Percentiles rank a stretch among this genome's conserved stretches.
Evolutionary conservation across 352 stramenopile species (phyloP).

Genomic region (Phytophthora kernoviae): DNA sequence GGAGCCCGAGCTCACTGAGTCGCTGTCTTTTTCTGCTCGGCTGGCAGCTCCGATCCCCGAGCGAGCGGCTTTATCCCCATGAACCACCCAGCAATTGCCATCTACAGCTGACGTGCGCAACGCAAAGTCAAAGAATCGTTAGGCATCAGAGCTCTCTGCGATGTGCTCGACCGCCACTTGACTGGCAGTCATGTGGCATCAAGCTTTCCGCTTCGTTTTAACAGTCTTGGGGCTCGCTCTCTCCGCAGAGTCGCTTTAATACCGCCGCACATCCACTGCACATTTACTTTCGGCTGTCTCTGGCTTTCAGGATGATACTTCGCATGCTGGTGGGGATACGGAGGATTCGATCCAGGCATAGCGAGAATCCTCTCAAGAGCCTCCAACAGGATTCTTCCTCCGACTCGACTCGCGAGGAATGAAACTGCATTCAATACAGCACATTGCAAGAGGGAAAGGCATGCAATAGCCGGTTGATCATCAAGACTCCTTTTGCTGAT

Average conservation of each 20-base stretch:
- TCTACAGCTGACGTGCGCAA: not conserved
- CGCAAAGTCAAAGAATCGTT: not conserved
- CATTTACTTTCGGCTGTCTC: not conserved
- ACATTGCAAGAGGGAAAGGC: not conserved
- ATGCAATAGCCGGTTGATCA: not conserved
- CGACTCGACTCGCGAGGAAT: not conserved
- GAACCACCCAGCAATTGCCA: not conserved
- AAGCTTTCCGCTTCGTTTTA: too few relatives aligned
- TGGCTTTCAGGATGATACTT: not conserved
- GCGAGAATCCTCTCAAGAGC: not conserved
- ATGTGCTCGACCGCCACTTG: not conserved
- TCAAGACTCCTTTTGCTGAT: too few relatives aligned
- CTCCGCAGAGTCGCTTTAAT: too few relatives aligned
- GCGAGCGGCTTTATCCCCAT: not conserved
- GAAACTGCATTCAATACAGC: not conserved
- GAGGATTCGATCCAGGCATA: not conserved
- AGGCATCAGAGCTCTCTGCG: not conserved
- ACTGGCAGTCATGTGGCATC: not conserved
- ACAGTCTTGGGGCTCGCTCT: too few relatives aligned
- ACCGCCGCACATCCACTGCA: too few relatives aligned
- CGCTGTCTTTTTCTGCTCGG: conserved; percentile 1
- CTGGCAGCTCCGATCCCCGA: not conserved
- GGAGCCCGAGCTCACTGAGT: not conserved
- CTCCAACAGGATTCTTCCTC: not conserved
- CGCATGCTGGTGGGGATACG: not conserved